Percentiles rank a stretch among this genome's conserved stretches.
Evolutionary conservation across 1,139 yeast genomes (phyloP).

Genomic region (Taphrina populina): DNA sequence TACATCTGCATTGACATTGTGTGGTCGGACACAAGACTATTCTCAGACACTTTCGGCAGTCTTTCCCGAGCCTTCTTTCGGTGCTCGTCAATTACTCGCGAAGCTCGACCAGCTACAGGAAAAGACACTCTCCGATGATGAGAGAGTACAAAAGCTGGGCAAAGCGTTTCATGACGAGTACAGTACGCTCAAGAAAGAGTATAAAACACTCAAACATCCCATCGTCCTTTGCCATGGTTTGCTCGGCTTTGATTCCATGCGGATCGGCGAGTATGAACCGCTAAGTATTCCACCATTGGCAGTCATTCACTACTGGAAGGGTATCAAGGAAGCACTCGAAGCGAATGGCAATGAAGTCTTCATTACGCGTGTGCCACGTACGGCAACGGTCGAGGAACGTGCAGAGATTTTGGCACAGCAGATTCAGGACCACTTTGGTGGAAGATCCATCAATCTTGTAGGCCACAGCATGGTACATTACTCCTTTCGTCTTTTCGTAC

Average conservation of each 20-base stretch:
- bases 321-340: slow-evolving; percentile 63
- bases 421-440: slow-evolving; percentile 50
- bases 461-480: slow-evolving; percentile 68
- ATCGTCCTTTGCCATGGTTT: slow-evolving; percentile 81
- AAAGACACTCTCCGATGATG: slow-evolving; percentile 18
- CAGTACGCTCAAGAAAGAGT: slow-evolving; percentile 34
- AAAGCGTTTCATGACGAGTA: slow-evolving; percentile 38
- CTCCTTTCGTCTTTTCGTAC: neutral
- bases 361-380: slow-evolving; percentile 78
- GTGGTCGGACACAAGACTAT: no score
- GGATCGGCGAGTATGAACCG: slow-evolving; percentile 41
- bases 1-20: no score
- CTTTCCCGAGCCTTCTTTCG: no score
- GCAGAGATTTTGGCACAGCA: slow-evolving; percentile 60
- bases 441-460: slow-evolving; percentile 56
- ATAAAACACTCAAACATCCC: slow-evolving; percentile 51
- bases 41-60: no score
- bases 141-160: slow-evolving; percentile 31
- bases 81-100: no score
- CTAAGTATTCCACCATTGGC: slow-evolving; percentile 50
- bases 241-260: slow-evolving; percentile 65
- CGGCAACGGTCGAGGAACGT: slow-evolving; percentile 69
- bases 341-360: slow-evolving; percentile 65
- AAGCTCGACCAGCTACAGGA: slow-evolving; percentile 9
- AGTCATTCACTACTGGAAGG: slow-evolving; percentile 58